These are phyloP conservation scores for Pisolithus orientalis DNA, from an alignment of 768 basidiomycete genomes.

Conservation along the genomic window DNA sequence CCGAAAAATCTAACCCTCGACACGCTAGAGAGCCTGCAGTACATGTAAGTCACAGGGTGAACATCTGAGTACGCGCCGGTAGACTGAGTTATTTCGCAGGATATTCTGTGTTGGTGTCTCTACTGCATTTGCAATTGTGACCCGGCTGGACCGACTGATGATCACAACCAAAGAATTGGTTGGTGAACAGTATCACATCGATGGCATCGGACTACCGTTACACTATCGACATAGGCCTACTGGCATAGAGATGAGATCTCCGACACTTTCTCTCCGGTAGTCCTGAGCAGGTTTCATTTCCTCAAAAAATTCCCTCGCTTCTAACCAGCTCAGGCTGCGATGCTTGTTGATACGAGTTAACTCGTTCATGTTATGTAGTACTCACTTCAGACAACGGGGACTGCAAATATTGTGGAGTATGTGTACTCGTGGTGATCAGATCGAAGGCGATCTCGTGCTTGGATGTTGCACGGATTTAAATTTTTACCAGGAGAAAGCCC, in stretches of 20 bases:
- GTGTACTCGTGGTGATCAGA: no score
- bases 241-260: conserved; percentile 27
- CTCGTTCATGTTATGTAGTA: no score
- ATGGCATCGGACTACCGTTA: conserved; percentile 44
- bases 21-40: conserved; percentile 72
- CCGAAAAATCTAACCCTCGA: conserved; percentile 66
- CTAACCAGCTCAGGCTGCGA: no score
- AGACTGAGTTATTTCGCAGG: conserved; percentile 24
- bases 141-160: conserved; percentile 71
- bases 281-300: neutral
- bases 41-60: conserved; percentile 47
- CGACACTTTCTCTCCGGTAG: conserved; percentile 18
- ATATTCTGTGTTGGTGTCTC: conserved; percentile 71
- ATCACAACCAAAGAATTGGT: conserved; percentile 80
- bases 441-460: no score
- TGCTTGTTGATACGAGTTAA: no score
- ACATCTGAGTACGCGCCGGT: conserved; percentile 4
- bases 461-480: no score
- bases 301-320: no score
- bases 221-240: conserved; percentile 14
- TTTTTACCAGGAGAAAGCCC: no score
- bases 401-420: no score
- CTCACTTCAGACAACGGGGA: no score
- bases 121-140: conserved; percentile 62
- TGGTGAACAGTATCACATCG: conserved; percentile 83